Conservation (phyloP, 495 filamentous ascomycete genomes). For the Pseudomonodictys pantanalensis region DNA sequence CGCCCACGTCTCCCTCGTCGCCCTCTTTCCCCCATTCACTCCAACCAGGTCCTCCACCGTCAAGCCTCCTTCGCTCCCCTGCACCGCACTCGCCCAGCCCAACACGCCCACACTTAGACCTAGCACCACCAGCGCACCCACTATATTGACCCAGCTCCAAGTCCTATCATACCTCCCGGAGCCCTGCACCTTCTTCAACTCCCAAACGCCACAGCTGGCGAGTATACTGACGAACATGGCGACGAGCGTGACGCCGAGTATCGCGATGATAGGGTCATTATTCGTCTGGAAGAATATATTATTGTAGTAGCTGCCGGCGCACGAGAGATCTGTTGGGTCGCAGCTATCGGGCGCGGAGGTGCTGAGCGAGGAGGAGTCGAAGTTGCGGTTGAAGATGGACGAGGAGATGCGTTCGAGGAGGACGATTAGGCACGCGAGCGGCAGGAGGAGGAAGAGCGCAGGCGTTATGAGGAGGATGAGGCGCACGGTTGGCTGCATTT, state of each 20-base stretch:
- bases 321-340: no score
- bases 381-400: neutral
- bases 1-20: constrained; percentile 12
- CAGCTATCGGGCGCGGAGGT: neutral
- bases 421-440: constrained; percentile 11
- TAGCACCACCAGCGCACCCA: neutral
- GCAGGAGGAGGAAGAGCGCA: constrained; percentile 14
- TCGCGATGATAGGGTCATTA: neutral
- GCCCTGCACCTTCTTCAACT: constrained; percentile 14
- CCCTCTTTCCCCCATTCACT: neutral
- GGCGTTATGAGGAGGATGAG: constrained; percentile 9
- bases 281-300: neutral
- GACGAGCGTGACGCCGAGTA: constrained; percentile 4
- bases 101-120: constrained; percentile 1
- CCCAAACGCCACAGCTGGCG: constrained; percentile 10
- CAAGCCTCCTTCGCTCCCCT: constrained; percentile 4
- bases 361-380: neutral
- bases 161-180: neutral
- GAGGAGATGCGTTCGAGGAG: constrained; percentile 15
- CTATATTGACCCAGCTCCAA: constrained; percentile 8
- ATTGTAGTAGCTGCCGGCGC: no score
- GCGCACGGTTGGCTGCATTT: no score
- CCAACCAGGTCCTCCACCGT: constrained; percentile 9
- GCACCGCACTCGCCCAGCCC: constrained; percentile 10
- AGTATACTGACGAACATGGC: neutral